These are phyloP conservation scores for Leccinum sublutescens DNA, from an alignment of 768 basidiomycete species.

Conservation along the genomic window DNA sequence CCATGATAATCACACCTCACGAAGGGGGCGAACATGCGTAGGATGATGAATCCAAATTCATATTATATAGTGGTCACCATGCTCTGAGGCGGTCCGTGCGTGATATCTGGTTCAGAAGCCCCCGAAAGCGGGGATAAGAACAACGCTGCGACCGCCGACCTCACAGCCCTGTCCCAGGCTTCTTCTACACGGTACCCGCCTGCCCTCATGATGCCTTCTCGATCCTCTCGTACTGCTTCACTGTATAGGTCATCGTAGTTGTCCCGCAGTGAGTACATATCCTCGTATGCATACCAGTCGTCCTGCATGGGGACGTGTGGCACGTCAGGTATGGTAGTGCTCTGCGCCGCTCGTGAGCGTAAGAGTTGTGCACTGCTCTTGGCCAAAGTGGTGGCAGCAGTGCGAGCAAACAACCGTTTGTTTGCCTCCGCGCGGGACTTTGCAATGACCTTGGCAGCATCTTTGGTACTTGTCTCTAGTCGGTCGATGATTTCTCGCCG, in stretches of 20 bases:
- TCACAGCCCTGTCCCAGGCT: conserved; percentile 81
- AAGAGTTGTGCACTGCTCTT: conserved; percentile 49
- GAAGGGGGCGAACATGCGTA: not conserved
- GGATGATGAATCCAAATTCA: not conserved
- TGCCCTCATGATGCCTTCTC: conserved; percentile 76
- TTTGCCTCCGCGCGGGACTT: conserved; percentile 63
- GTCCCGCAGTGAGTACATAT: conserved; percentile 53
- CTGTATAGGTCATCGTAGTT: conserved; percentile 73
- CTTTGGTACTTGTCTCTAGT: conserved; percentile 72
- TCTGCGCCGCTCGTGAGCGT: conserved; percentile 64
- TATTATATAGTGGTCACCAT: conserved; percentile 42
- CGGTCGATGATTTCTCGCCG: conserved; percentile 76
- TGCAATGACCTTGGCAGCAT: conserved; percentile 68
- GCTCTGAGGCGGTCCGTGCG: conserved; percentile 34
- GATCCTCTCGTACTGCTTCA: conserved; percentile 72
- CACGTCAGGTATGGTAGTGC: conserved; percentile 67
- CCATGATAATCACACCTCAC: not conserved
- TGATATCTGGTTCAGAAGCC: conserved; percentile 4
- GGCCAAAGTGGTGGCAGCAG: conserved; percentile 39
- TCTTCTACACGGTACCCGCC: conserved; percentile 82
- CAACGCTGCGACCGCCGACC: conserved; percentile 69
- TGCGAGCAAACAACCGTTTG: conserved; percentile 59
- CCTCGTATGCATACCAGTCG: conserved; percentile 72
- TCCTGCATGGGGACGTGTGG: conserved; percentile 81
- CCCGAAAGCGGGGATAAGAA: conserved; percentile 55